Evolutionary conservation across 352 stramenopile species (phyloP), one percentile per base, ranked within the genome.

Genomic region (Phytopythium kandeliae): DNA sequence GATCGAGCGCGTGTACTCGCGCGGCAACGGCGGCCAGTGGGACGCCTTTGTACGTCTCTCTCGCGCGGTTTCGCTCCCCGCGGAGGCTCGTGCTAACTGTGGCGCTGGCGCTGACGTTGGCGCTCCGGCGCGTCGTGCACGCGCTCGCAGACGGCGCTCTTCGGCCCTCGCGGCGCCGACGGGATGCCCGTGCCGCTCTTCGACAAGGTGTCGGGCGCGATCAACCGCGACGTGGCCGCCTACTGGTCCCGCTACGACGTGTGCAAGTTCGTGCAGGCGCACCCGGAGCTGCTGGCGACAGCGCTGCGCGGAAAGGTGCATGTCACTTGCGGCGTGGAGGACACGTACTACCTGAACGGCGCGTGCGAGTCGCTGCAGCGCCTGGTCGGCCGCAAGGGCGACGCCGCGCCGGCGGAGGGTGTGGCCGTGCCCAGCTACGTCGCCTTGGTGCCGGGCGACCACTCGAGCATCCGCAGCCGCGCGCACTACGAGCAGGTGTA

Each of bases 341-440:
- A 91, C 58, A 89, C 70, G 28, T 89, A 89, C 66, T 89, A 88
- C 66, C 66, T 91, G 21, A 63, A 91, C 53, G 67, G 63, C 36
- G 80, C 77, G 16, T 91, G 80, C 50, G 63, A 74, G 21, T 72
- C 71, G 38, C 53, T 91, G 34, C 77, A 81, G 41, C 60, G 69
- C 44, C 24, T 89, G 13, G 57, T 91, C 28, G 69, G 68, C 19
- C 62, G 47, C 13, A 60, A 71, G 17, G 35, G 22, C 12, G 52
- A 28, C 17, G 40, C 24, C 3, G 21, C 59, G 31, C 31, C 35
- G 21, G 40, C 58, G 16, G 64, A 51, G 28, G 65, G 53, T 3
- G 54, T 51, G 13, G 42, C 48, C 21, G 67, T 86, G 10, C 60
- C 65, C 1, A 92, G 66, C 45, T 92, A 92, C 48, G 78, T 92